Evolutionary conservation across 2,329 filamentous ascomycete genomes (phyloP).

Genomic region (Penicillium italicum): DNA sequence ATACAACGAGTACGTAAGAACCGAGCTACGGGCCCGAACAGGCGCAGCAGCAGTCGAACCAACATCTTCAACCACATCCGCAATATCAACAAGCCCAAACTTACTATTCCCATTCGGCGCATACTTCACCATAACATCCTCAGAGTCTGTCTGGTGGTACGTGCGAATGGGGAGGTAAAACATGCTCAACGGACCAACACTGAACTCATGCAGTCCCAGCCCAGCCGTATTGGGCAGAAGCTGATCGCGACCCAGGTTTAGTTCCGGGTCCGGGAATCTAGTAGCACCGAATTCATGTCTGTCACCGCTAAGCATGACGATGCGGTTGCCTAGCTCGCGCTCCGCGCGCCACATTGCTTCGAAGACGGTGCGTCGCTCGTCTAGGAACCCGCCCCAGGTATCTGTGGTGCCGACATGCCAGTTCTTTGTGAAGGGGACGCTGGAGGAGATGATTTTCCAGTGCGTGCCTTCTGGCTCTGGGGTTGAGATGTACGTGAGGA

Average conservation of each 20-base stretch:
- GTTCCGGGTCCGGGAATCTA: slow-evolving; percentile 55
- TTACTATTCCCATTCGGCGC: slow-evolving; percentile 81
- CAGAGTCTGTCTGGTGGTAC: slow-evolving; percentile 74
- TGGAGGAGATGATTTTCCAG: slow-evolving; percentile 91
- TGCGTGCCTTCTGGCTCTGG: slow-evolving; percentile 72
- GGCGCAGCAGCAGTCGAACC: slow-evolving; percentile 12
- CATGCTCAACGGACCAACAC: slow-evolving; percentile 84
- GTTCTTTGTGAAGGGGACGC: slow-evolving; percentile 95
- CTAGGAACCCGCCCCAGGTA: slow-evolving; percentile 90
- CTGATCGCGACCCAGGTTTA: slow-evolving; percentile 16
- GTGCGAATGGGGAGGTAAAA: slow-evolving; percentile 85
- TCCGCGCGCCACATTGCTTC: slow-evolving; percentile 90
- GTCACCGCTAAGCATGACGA: slow-evolving; percentile 84
- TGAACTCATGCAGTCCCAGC: slow-evolving; percentile 74
- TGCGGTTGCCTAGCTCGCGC: slow-evolving; percentile 64
- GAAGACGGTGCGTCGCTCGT: slow-evolving; percentile 73
- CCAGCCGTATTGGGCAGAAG: slow-evolving; percentile 25
- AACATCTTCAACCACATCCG: slow-evolving; percentile 53
- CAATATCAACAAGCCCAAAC: slow-evolving; percentile 78
- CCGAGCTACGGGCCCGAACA: slow-evolving; percentile 46
- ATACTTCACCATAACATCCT: slow-evolving; percentile 82
- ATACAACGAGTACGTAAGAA: slow-evolving; percentile 75
- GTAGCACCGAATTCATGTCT: slow-evolving; percentile 97
- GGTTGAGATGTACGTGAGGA: slow-evolving; percentile 70
- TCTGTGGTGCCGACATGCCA: slow-evolving; percentile 86